Evolutionary conservation across 2,329 filamentous ascomycete species (phyloP), one percentile per base, ranked within the genome.

Genomic region (Byssothecium circinans): DNA sequence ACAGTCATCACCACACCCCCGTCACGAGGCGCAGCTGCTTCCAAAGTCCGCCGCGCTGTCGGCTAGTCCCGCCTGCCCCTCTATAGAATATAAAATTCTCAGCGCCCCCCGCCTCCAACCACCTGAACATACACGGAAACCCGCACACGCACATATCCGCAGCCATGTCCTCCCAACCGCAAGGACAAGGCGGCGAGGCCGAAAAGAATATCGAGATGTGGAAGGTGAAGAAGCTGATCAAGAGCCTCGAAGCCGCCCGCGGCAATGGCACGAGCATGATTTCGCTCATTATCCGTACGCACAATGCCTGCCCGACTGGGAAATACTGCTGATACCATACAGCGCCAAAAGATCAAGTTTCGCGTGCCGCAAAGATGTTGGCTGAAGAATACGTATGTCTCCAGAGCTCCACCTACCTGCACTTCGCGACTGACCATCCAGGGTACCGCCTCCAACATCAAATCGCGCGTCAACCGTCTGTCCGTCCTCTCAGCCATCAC

Each of bases 141-240:
- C 47, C 42, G 33, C 36, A 25, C 10, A 32, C 45, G 39, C 22
- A 37, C 42, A 43, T 45, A 38, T 49, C 42, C 45, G n/a, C 49
- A 45, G 50, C 50, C 47, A 50, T 50, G 47, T 51, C 52, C 25
- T 38, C 51, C 45, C 45, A 53, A 50, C 58, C 57, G 57, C 65
- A 57, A 57, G 58, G 65, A 69, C 85, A 89, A 77, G 84, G 84
- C 73, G 91, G 87, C 78, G 94, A 97, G 77, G 92, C 92, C 64
- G 94, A 99, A 84, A 97, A 97, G 84, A 99, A 97, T 76, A 87
- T 87, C 60, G 84, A 87, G 75, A 87, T 87, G 79, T 91, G 88
- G 89, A 96, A 99, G 87, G 91, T 99, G 71, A 99, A 99, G 84
- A 99, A 99, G 82, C 81, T 99, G 71, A 96, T 99, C 79, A 99